These are phyloP conservation scores for Colletotrichum sp. DNA, from an alignment of 2,329 filamentous ascomycete species.

Conservation along the genomic window DNA sequence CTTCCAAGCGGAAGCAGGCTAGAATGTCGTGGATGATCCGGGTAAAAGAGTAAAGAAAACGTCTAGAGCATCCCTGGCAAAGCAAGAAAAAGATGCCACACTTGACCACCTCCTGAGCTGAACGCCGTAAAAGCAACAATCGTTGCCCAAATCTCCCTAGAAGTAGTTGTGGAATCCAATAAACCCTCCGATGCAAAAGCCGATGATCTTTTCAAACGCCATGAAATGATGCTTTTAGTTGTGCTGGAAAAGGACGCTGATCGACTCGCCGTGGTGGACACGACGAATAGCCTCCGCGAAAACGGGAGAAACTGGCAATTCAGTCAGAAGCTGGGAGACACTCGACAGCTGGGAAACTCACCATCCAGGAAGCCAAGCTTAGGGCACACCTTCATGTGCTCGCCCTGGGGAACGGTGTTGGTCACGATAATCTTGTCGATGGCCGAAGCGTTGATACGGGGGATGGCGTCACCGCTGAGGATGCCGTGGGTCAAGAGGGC, in stretches of 20 bases:
- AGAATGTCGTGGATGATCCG: slow-evolving; percentile 3
- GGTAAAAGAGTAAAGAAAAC: slow-evolving; percentile 2
- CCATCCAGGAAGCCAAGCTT: slow-evolving; percentile 91
- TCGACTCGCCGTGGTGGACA: slow-evolving; percentile 97
- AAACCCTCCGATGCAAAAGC: slow-evolving; percentile 21
- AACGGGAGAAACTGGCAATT: slow-evolving; percentile 69
- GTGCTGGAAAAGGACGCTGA: slow-evolving; percentile 81
- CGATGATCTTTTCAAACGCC: slow-evolving; percentile 21
- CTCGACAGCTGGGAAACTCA: slow-evolving; percentile 7
- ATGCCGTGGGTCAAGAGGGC: slow-evolving; percentile 95
- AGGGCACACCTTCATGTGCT: slow-evolving; percentile 76
- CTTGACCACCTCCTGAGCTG: slow-evolving; percentile 12
- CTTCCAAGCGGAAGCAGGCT: slow-evolving; percentile 5
- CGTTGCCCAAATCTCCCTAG: slow-evolving; percentile 8
- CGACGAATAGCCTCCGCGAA: slow-evolving; percentile 96
- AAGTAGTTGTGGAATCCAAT: slow-evolving; percentile 19
- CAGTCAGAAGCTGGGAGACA: background rate
- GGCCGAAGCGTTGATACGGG: slow-evolving; percentile 89
- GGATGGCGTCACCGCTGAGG: slow-evolving; percentile 92
- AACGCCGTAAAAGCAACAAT: slow-evolving; percentile 19
- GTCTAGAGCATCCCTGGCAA: slow-evolving; percentile 14
- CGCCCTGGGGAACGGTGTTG: slow-evolving; percentile 89
- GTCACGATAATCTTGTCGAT: slow-evolving; percentile 95
- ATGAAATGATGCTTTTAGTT: slow-evolving; percentile 22
- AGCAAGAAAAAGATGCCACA: slow-evolving; percentile 3